Conservation (phyloP, 1,284 basidiomycete species). For the Cryptococcus depauperatus region DNA sequence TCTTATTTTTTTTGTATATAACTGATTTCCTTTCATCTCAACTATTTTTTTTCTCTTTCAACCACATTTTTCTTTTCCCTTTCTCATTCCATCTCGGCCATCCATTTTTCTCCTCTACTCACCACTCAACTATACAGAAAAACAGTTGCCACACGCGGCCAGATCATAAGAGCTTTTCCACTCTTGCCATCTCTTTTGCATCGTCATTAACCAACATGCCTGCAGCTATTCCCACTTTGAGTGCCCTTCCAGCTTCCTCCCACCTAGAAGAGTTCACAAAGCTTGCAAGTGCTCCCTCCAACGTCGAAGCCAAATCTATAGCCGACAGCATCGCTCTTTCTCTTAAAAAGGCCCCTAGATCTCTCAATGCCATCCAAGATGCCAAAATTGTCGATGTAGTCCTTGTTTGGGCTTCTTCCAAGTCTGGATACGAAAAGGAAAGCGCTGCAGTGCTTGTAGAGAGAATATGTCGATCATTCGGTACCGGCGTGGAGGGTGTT, state of each 20-base stretch:
- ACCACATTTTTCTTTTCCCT: not conserved
- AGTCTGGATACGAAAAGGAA: conserved; percentile 86
- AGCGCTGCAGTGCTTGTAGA: conserved; percentile 79
- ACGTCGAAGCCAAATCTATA: conserved; percentile 41
- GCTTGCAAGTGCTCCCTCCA: conserved; percentile 36
- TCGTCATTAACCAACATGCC: conserved; percentile 21
- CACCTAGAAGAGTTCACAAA: conserved; percentile 30
- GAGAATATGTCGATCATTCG: conserved; percentile 63
- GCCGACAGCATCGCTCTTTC: conserved; percentile 39
- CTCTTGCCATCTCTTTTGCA: conserved; percentile 1
- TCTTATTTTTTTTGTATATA: no score
- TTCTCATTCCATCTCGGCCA: not conserved
- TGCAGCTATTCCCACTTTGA: conserved; percentile 27
- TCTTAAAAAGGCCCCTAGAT: conserved; percentile 35
- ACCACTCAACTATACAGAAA: conserved; percentile 1
- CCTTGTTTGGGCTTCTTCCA: conserved; percentile 68
- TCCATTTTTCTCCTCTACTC: not conserved
- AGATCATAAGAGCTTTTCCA: conserved; percentile 5
- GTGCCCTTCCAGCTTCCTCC: conserved; percentile 35
- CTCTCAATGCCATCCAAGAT: conserved; percentile 36
- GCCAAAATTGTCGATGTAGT: conserved; percentile 55
- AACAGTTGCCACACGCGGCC: conserved; percentile 15
- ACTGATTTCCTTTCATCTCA: not conserved
- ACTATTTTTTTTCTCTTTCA: not conserved
- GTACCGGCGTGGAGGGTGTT: conserved; percentile 70